Evolutionary conservation across 768 basidiomycete species (phyloP), one percentile per base, ranked within the genome.

Genomic region (Leucocoprinus sp.): DNA sequence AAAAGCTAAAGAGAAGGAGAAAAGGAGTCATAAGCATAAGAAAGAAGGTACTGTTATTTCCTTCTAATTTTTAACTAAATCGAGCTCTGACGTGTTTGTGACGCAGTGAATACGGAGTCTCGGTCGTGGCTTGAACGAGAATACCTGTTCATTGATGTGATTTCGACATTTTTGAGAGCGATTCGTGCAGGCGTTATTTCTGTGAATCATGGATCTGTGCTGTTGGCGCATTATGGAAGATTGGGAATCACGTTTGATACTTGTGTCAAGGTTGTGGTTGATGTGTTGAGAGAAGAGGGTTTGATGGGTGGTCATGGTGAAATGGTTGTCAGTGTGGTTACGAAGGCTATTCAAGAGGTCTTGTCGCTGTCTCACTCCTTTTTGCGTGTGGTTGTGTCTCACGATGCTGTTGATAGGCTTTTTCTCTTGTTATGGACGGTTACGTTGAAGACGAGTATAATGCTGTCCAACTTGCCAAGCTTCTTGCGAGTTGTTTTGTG

Each of bases 151-250:
- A 79, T 90, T 51, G 80, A 82, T 45, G 75, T 85, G 15, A 69
- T 90, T 18, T 76, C 85, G 0, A 82, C 87, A 0, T 96, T 95
- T 68, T 66, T 96, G 43, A 78, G 86, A 28, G 89, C 92, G 14
- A 81, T 98, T 39, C 80, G 84, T 23, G 75, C 78, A 4, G 88
- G 89, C 1, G 80, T 80, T 2, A 70, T 99, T 27, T 76, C 89
- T 48, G 60, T 89, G 39, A 75, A 76, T 15, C 93, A 98, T 59
- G 74, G 88, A 15, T 74, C 82, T 7, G 72, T 84, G 5, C 61
- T 97, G 2, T 74, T 98, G 3, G 79, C 86, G 2, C 83, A 95
- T 60, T 86, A 84, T 60, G 92, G 88, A 9, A 81, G 87, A 18
- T 74, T 98, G 14, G 90, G 88, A 2, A 58, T 74, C 0, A 73